Evolutionary conservation across 257 asterid species (phyloP).

Genomic region (Forsythia viridissima): DNA sequence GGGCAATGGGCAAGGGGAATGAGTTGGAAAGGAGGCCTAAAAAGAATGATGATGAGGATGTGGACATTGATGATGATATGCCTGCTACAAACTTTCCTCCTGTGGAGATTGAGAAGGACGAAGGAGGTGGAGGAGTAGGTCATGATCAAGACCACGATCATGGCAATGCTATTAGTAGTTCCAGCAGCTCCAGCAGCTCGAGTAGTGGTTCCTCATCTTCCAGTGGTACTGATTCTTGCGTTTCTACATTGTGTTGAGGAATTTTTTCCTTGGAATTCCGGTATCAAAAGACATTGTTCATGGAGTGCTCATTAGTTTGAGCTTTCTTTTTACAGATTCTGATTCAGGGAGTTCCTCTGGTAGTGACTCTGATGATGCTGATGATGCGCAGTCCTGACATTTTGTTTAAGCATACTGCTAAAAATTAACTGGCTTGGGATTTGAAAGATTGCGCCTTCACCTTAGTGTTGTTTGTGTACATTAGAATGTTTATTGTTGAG

Average conservation of each 20-base stretch:
- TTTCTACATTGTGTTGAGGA: slow-evolving; percentile 54
- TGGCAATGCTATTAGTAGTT: slow-evolving; percentile 63
- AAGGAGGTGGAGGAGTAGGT: slow-evolving; percentile 47
- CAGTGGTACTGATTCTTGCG: slow-evolving; percentile 72
- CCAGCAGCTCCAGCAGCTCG: slow-evolving; percentile 95
- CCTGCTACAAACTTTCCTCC: slow-evolving; percentile 87
- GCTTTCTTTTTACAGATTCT: slow-evolving; percentile 77
- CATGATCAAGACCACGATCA: slow-evolving; percentile 12
- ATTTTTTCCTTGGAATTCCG: slow-evolving; percentile 23
- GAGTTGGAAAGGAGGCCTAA: slow-evolving; percentile 50
- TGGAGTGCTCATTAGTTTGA: slow-evolving; percentile 46
- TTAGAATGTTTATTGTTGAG: neutral
- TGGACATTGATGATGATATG: slow-evolving; percentile 92
- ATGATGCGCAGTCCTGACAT: slow-evolving; percentile 82
- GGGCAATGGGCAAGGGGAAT: slow-evolving; percentile 47
- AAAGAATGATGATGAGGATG: slow-evolving; percentile 88
- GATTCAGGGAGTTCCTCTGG: slow-evolving; percentile 98
- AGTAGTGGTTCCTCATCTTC: slow-evolving; percentile 95
- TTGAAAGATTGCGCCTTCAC: neutral
- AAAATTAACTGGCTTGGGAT: neutral
- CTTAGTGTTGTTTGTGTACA: neutral
- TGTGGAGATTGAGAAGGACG: slow-evolving; percentile 90
- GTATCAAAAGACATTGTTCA: slow-evolving; percentile 20
- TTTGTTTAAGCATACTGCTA: neutral
- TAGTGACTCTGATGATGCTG: slow-evolving; percentile 91